These are phyloP conservation scores for Trichosanthes truncata DNA, from an alignment of 306 rosid genomes.

Conservation along the genomic window DNA sequence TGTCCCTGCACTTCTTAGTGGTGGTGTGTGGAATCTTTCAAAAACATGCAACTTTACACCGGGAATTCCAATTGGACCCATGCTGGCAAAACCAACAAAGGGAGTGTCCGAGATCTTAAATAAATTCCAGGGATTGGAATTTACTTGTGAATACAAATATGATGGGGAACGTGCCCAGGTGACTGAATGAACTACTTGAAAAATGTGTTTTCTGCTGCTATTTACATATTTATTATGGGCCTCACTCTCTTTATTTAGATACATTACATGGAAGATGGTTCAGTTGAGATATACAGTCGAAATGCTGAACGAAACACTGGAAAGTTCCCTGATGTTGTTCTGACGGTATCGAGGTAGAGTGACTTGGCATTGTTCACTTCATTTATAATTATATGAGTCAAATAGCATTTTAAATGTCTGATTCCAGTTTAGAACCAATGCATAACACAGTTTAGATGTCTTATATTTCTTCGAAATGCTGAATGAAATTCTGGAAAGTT, in stretches of 20 bases:
- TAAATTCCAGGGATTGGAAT: conserved; percentile 70
- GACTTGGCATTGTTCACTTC: not conserved
- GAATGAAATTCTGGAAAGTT: not conserved
- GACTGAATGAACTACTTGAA: conserved; percentile 17
- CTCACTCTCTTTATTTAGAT: conserved; percentile 40
- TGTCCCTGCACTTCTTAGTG: conserved; percentile 55
- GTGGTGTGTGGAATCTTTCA: conserved; percentile 78
- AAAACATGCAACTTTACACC: conserved; percentile 59
- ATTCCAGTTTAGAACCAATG: not conserved
- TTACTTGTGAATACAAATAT: conserved; percentile 89
- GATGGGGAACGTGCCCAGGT: conserved; percentile 99
- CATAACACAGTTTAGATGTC: not conserved
- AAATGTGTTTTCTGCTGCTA: conserved; percentile 5
- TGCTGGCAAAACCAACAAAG: conserved; percentile 86
- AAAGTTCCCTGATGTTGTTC: conserved; percentile 81
- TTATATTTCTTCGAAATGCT: not conserved
- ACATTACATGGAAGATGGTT: conserved; percentile 78
- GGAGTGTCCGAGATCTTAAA: conserved; percentile 69
- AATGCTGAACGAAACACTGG: conserved; percentile 87
- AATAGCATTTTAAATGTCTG: not conserved
- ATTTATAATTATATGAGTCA: not conserved
- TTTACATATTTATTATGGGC: conserved; percentile 9
- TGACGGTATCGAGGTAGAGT: conserved; percentile 58
- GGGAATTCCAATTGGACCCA: conserved; percentile 89
- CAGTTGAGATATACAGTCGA: conserved; percentile 90